Percentiles rank a stretch among this genome's conserved stretches.
Evolutionary conservation across 2,329 filamentous ascomycete species (phyloP).

Genomic region (Calonectria multiphialidica): DNA sequence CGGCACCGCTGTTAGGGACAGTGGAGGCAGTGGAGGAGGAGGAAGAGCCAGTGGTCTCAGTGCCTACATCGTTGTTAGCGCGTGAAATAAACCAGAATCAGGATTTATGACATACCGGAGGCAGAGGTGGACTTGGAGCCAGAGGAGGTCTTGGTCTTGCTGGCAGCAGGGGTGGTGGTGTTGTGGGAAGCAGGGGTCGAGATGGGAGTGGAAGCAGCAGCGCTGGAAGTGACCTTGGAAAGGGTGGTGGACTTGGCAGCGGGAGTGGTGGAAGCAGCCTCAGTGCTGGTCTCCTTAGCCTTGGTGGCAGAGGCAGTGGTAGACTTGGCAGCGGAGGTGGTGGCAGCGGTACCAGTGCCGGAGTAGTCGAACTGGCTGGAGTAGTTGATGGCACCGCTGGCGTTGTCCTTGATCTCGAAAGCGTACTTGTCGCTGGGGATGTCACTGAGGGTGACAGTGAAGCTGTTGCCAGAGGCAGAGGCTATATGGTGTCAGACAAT

Average conservation of each 20-base stretch:
- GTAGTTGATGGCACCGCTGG: conserved; percentile 46
- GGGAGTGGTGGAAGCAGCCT: conserved; percentile 8
- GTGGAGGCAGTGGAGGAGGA: conserved; percentile 34
- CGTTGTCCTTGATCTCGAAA: conserved; percentile 50
- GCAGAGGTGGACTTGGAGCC: conserved; percentile 7
- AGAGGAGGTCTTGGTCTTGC: conserved; percentile 28
- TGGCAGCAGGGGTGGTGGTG: conserved; percentile 26
- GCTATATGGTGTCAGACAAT: conserved; percentile 20
- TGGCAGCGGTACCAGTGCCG: conserved; percentile 34
- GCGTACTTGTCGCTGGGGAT: conserved; percentile 48
- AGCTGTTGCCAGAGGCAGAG: conserved; percentile 35
- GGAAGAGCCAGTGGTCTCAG: conserved; percentile 19
- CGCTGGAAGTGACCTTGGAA: conserved; percentile 32
- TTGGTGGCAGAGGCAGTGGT: conserved; percentile 23
- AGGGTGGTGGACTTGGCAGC: conserved; percentile 34
- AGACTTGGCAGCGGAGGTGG: conserved; percentile 27
- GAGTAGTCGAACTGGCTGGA: conserved; percentile 46
- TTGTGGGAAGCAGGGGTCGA: conserved; percentile 33
- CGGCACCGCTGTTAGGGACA: conserved; percentile 45
- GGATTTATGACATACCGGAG: conserved; percentile 11
- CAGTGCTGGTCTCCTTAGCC: conserved; percentile 14
- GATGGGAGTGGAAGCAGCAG: conserved; percentile 27
- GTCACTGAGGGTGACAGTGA: conserved; percentile 44
- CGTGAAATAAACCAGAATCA: accelerated
- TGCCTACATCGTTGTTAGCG: conserved; percentile 8